Base-by-base conservation (phyloP, 106 monocot species). In the Platanthera zijinensis region DNA sequence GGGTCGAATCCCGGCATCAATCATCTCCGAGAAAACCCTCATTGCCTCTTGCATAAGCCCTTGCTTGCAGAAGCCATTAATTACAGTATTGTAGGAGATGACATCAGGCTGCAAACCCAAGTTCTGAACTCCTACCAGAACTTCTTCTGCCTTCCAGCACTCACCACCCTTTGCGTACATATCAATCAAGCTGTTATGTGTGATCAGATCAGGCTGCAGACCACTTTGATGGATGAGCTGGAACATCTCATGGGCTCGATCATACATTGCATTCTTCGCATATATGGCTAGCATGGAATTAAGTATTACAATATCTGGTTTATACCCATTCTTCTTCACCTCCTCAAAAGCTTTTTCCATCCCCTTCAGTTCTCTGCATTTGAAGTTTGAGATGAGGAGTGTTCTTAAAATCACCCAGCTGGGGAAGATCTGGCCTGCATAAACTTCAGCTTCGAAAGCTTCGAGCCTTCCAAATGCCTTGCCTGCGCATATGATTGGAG, bases 251-350 rank as follows among this genome's bases (percentile, higher is more conserved):
- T 85, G 83, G 69, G 89, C 97, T 69, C 86, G 84, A 50, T 85
- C 89, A 68, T 86, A 88, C 87, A 92, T 86, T 62, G 78, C 79
- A 71, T 90, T 86, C 76, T 84, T 94, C 1, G 94, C 94, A 77
- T 99, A 97, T 15, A 97, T 97, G 10, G 91, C 86, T 3, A 99
- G 86, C 97, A 99, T 90, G 0, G 86, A 85, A 61, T 99, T 97
- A 32, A 88, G 86, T 22, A 94, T 77, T 17, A 91, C 85, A 17
- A 93, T 56, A 74, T 97, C 96, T 30, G 91, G 91, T 48, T 81
- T 91, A 75, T 99, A 94, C 25, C 94, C 97, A 28, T 79, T 82
- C 63, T 69, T 84, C 77, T 86, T 87, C 32, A 95, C 67, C 84
- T 87, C 87, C 32, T 82, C 77, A 53, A 92, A 92, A n/a, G 92